Percentiles rank a stretch among this genome's conserved stretches.
These are phyloP conservation scores for Didymella lethalis DNA, from an alignment of 2,329 filamentous ascomycete species.

Conservation along the genomic window DNA sequence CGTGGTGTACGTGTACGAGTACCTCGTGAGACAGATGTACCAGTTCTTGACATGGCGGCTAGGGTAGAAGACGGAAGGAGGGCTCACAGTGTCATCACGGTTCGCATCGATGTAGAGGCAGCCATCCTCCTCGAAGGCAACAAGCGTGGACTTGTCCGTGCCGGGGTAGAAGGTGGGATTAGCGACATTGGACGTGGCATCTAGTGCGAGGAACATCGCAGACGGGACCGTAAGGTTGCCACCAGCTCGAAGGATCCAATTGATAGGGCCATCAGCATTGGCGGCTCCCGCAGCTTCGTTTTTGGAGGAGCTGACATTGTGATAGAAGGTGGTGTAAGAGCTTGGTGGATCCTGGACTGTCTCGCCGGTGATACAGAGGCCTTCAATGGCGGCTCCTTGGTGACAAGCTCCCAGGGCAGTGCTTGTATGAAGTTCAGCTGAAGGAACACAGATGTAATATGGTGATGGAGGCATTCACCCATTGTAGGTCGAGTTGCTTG, in stretches of 20 bases:
- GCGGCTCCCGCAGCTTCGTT: conserved; percentile 9
- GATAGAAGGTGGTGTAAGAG: conserved; percentile 37
- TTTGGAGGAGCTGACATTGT: conserved; percentile 36
- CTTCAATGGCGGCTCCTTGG: conserved; percentile 57
- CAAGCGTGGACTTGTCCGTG: conserved; percentile 23
- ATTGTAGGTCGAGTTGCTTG: conserved; percentile 28
- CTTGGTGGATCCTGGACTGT: conserved; percentile 15
- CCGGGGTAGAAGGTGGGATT: conserved; percentile 49
- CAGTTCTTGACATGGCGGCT: conserved; percentile 47
- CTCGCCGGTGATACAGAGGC: conserved; percentile 37
- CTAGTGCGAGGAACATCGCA: conserved; percentile 43
- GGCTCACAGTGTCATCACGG: conserved; percentile 49
- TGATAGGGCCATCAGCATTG: conserved; percentile 26
- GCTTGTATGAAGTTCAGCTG: background rate
- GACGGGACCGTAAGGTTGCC: conserved; percentile 26
- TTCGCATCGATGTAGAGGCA: conserved; percentile 48
- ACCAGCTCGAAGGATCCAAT: conserved; percentile 21
- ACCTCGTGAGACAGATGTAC: conserved; percentile 54
- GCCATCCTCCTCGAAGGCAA: conserved; percentile 52
- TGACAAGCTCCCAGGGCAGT: conserved; percentile 48
- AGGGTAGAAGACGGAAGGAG: conserved; percentile 25
- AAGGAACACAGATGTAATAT: background rate
- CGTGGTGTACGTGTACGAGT: conserved; percentile 50
- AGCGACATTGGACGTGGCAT: conserved; percentile 50
- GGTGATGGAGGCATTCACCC: conserved; percentile 15